A percentile compares a stretch with the other conserved stretches of the same genome.
Conservation (phyloP, 805 yeast species). For the Saccharomycopsis microspora region DNA sequence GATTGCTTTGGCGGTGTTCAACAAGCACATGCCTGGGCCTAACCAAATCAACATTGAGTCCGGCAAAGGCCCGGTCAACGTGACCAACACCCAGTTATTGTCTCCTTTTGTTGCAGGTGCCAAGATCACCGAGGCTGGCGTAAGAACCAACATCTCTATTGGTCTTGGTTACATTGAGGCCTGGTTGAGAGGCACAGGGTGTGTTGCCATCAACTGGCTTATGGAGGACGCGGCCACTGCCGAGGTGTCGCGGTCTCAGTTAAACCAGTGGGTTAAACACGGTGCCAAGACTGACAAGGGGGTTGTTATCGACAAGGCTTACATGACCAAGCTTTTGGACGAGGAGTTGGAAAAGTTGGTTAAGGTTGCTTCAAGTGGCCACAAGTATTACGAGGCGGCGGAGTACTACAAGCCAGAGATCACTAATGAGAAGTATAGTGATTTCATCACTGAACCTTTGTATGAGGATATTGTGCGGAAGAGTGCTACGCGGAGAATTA, state of each 20-base stretch:
- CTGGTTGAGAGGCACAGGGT: conserved; percentile 61
- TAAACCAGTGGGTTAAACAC: conserved; percentile 68
- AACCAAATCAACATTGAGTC: conserved; percentile 48
- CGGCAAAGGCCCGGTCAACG: conserved; percentile 29
- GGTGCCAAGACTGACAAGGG: conserved; percentile 47
- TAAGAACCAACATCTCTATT: conserved; percentile 49
- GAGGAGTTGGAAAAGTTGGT: conserved; percentile 47
- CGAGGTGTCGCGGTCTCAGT: conserved; percentile 62
- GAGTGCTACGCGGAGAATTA: conserved; percentile 11
- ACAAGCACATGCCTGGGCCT: conserved; percentile 66
- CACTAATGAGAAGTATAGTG: conserved; percentile 48
- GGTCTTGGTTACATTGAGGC: conserved; percentile 66
- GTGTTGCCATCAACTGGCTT: conserved; percentile 63
- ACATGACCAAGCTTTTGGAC: conserved; percentile 36
- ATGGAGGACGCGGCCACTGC: conserved; percentile 79
- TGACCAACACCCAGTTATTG: conserved; percentile 49
- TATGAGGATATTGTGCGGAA: conserved; percentile 41
- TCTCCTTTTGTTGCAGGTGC: conserved; percentile 50
- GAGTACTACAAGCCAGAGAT: conserved; percentile 53
- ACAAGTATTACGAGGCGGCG: conserved; percentile 45
- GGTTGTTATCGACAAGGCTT: conserved; percentile 36
- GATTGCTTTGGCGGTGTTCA: conserved; percentile 55
- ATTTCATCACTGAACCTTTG: conserved; percentile 55
- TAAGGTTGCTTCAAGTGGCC: conserved; percentile 31
- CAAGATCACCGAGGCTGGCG: conserved; percentile 51